Evolutionary conservation across 169 alveolate genomes (phyloP).

Genomic region (Babesia ovis): DNA sequence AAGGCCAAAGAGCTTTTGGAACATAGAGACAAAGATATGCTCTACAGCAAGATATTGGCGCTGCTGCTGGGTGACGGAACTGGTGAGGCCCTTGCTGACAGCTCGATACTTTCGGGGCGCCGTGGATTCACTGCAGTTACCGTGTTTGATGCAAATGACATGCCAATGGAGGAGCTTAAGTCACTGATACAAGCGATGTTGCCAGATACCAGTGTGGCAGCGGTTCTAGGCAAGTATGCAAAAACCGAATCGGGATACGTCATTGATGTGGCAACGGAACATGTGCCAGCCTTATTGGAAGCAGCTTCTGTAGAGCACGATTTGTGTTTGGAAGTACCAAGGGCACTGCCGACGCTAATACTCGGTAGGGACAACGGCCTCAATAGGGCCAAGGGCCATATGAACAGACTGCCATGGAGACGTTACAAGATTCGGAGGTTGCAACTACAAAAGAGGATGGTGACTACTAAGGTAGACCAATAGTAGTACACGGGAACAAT

Average conservation of each 20-base stretch:
- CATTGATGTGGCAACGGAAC: constrained; percentile 27
- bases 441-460: constrained; percentile 30
- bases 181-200: constrained; percentile 1
- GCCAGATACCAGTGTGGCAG: constrained; percentile 4
- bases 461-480: too few relatives aligned
- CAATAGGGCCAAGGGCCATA: constrained; percentile 23
- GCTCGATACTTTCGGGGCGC: constrained; percentile 37
- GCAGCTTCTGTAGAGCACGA: constrained; percentile 20
- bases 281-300: constrained; percentile 15
- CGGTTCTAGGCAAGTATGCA: constrained; percentile 22
- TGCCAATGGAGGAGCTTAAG: constrained; percentile 15
- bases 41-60: constrained; percentile 13
- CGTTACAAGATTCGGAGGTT: constrained; percentile 27
- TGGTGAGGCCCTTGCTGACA: not conserved
- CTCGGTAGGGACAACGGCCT: not conserved
- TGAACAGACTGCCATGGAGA: constrained; percentile 36
- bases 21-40: constrained; percentile 7
- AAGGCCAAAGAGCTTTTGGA: constrained; percentile 48
- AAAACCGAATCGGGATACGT: constrained; percentile 44
- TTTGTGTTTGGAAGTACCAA: constrained; percentile 21
- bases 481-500: too few relatives aligned
- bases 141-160: constrained; percentile 31
- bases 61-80: constrained; percentile 8
- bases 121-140: constrained; percentile 52
- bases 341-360: constrained; percentile 27